A percentile compares a stretch with the other conserved stretches of the same genome.
Evolutionary conservation across 1,284 basidiomycete species (phyloP).

Genomic region (Puccinia triticina): DNA sequence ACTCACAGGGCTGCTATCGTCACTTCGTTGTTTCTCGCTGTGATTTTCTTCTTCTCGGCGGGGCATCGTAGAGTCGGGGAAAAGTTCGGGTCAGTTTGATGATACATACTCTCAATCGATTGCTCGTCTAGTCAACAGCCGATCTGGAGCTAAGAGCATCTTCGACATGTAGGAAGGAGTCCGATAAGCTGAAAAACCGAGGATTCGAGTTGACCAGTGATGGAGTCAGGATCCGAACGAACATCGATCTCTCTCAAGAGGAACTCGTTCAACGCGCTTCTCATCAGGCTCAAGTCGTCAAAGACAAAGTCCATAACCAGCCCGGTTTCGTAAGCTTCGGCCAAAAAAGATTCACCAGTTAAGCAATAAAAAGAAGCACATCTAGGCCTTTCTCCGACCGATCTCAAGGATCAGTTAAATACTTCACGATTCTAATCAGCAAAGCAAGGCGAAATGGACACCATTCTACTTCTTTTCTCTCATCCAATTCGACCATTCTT

Average conservation of each 20-base stretch:
- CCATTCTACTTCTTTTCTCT: no score
- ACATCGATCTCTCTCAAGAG: constrained; percentile 43
- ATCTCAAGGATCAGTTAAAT: no score
- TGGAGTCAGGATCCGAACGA: constrained; percentile 40
- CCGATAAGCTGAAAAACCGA: constrained; percentile 40
- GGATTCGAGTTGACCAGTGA: constrained; percentile 25
- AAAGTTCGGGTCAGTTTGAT: constrained; percentile 21
- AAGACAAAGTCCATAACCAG: constrained; percentile 3
- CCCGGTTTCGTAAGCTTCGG: constrained; percentile 40
- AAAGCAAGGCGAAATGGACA: no score
- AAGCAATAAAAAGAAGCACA: neutral
- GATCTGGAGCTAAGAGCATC: no score
- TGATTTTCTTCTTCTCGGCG: constrained; percentile 28
- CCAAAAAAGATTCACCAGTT: constrained; percentile 30
- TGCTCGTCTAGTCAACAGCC: neutral
- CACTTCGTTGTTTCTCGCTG: neutral
- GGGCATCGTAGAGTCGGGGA: constrained; percentile 21
- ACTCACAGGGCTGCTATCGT: constrained; percentile 15
- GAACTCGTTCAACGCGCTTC: constrained; percentile 48
- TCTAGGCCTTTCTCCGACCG: no score
- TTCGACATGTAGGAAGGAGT: constrained; percentile 35
- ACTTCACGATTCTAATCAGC: no score
- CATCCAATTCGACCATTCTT: no score
- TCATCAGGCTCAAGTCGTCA: constrained; percentile 36
- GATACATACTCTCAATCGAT: neutral